Base-by-base conservation (phyloP, 2,329 filamentous ascomycete genomes). In the Domatiomyces catenatus region DNA sequence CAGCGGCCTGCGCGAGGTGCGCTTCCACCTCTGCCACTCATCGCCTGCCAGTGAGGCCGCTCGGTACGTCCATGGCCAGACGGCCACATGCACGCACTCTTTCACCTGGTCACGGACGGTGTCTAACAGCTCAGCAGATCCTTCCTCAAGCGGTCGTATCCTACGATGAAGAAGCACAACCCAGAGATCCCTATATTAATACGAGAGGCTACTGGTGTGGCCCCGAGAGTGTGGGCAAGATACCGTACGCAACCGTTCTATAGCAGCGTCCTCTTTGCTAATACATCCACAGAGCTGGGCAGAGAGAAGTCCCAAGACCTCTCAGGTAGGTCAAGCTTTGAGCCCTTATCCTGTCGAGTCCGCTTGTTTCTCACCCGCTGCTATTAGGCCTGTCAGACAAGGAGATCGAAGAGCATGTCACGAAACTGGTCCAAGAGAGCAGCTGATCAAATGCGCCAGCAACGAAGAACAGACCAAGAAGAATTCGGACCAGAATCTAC, bases 141-240 rank as follows among this genome's bases (percentile, higher is more conserved):
- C 26, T 98, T 98, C 72, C 76, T 98, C 59, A 83, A 83, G 58
- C 81, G 86, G 66, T 82, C 88, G 59, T 98, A 98, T 70, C 92
- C 92, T 46, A 92, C 86, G 54, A 96, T 98, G 90, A 98, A 98
- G 81, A 93, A 94, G 76, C 86, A 90, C 77, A 98, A 98, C 74
- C 92, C 92, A 51, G 75, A 85, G 69, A 89, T 79, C 47, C 92
- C 92, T 50, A 96, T 98, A 70, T 75, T 98, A 75, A 81, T 98
- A 64, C 86, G 92, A 65, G 92, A 96, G 75, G 92, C 90, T 49
- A 73, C 79, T 60, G 87, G 86, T 63, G 86, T 86, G 50, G 73
- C 84, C 66, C 90, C 92, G 57, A 84, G 80, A 68, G 80, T 98
- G 57, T 96, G 84, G 69, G 89, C 90, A 60, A 78, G 92, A 81